These are phyloP conservation scores for Brassica juncea DNA, from an alignment of 345 rosid species.

Conservation along the genomic window DNA sequence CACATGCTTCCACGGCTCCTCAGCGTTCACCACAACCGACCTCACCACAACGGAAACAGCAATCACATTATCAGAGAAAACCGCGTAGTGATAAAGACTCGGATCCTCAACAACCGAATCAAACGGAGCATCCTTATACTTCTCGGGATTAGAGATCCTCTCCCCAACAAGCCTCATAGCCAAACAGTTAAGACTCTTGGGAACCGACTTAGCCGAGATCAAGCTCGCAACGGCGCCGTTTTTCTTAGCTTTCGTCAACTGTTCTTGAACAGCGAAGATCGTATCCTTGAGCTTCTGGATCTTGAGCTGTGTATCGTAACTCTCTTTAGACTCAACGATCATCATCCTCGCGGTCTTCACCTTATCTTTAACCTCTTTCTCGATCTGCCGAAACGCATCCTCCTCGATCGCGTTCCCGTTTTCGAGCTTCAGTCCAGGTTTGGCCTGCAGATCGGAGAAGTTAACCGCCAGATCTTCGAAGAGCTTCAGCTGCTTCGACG, in stretches of 20 bases:
- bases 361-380: conserved; percentile 90
- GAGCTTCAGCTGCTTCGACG: conserved; percentile 66
- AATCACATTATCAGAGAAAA: conserved; percentile 84
- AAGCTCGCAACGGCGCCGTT: conserved; percentile 82
- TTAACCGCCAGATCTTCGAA: conserved; percentile 76
- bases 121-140: conserved; percentile 60
- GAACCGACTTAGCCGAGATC: conserved; percentile 77
- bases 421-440: conserved; percentile 54
- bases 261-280: conserved; percentile 78
- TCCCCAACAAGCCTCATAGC: conserved; percentile 95
- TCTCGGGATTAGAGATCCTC: conserved; percentile 73
- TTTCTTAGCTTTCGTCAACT: conserved; percentile 78
- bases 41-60: conserved; percentile 91
- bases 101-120: conserved; percentile 70
- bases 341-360: conserved; percentile 69
- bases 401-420: conserved; percentile 57
- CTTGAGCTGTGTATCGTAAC: conserved; percentile 85
- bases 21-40: conserved; percentile 76
- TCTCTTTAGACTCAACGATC: conserved; percentile 80
- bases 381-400: conserved; percentile 71
- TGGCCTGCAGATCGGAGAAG: conserved; percentile 59
- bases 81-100: conserved; percentile 71
- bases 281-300: conserved; percentile 94
- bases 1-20: conserved; percentile 32
- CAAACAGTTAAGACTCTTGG: conserved; percentile 92